A percentile compares a stretch with the other conserved stretches of the same genome.
phyloP scores from a whole-genome alignment of 371 early-diverging fungal species.

The Mucor racemosus region DNA sequence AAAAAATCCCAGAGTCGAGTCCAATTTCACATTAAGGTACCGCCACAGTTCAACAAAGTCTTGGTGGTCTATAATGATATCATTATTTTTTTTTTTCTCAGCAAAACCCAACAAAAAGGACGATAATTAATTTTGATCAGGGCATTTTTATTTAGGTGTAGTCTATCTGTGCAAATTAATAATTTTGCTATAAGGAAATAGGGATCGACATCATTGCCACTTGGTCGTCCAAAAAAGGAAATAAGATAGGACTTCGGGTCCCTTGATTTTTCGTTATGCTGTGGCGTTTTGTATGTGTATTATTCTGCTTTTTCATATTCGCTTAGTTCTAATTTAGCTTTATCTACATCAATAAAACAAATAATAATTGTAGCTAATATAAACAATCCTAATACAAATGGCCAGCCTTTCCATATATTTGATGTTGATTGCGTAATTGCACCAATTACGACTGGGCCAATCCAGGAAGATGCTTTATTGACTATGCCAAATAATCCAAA shows the following conservation, averaged over 20 bases:
- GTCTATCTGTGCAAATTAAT: too few species aligned
- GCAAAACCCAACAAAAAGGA: background rate
- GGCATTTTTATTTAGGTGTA: too few species aligned
- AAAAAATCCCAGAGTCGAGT: background rate
- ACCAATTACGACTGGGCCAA: constrained; percentile 66
- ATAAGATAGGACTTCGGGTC: background rate
- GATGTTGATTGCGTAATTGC: constrained; percentile 52
- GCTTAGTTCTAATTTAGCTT: constrained; percentile 53
- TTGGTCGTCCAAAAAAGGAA: background rate
- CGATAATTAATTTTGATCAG: background rate
- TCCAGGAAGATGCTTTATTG: constrained; percentile 66
- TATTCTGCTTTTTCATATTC: constrained; percentile 22
- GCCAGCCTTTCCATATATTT: constrained; percentile 37
- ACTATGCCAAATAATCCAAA: constrained; percentile 64
- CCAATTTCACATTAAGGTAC: constrained; percentile 1
- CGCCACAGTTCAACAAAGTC: background rate
- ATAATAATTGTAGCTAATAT: constrained; percentile 44
- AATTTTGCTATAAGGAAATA: background rate
- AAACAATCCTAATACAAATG: constrained; percentile 50
- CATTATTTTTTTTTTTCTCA: background rate
- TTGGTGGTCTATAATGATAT: constrained; percentile 1
- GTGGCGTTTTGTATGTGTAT: background rate
- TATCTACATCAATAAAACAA: constrained; percentile 53
- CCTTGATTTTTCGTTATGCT: background rate
- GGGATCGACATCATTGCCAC: constrained; percentile 9